These are phyloP conservation scores for Filobasidium wieringae DNA, from an alignment of 768 basidiomycete genomes.

Conservation along the genomic window DNA sequence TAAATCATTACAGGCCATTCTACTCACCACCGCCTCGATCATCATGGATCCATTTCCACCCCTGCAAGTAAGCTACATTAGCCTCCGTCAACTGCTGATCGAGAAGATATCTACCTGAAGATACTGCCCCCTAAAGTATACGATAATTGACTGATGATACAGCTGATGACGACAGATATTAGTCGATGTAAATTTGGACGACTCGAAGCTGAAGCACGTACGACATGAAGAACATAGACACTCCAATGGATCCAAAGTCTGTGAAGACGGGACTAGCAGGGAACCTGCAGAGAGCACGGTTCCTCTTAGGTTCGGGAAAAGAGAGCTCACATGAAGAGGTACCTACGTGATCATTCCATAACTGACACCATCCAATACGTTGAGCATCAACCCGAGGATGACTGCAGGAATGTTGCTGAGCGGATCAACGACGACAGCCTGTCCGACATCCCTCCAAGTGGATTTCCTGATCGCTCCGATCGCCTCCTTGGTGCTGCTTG, in stretches of 20 bases:
- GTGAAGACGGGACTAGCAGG: conserved; percentile 70
- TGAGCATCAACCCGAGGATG: conserved; percentile 68
- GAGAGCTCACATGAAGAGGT: neutral
- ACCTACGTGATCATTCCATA: conserved; percentile 64
- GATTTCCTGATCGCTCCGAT: conserved; percentile 16
- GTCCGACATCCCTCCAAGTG: conserved; percentile 23
- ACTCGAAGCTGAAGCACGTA: conserved; percentile 38
- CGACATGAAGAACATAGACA: conserved; percentile 90
- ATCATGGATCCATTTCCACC: conserved; percentile 50
- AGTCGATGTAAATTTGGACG: conserved; percentile 11
- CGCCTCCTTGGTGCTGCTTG: neutral
- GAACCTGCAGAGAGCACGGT: conserved; percentile 50
- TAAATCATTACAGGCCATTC: neutral
- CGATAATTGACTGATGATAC: conserved; percentile 67
- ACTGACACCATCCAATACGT: conserved; percentile 85
- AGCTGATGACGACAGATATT: conserved; percentile 41
- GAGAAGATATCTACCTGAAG: conserved; percentile 49
- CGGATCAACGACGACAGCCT: conserved; percentile 27
- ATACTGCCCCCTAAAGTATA: conserved; percentile 78
- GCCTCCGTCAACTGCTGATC: neutral
- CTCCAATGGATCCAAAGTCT: conserved; percentile 72
- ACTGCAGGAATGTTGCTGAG: conserved; percentile 58
- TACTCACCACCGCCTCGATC: conserved; percentile 82
- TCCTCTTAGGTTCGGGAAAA: neutral
- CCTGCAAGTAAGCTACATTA: neutral